These are phyloP conservation scores for Oryza meyeriana DNA, from an alignment of 176 grass and related monocot species.

Conservation along the genomic window DNA sequence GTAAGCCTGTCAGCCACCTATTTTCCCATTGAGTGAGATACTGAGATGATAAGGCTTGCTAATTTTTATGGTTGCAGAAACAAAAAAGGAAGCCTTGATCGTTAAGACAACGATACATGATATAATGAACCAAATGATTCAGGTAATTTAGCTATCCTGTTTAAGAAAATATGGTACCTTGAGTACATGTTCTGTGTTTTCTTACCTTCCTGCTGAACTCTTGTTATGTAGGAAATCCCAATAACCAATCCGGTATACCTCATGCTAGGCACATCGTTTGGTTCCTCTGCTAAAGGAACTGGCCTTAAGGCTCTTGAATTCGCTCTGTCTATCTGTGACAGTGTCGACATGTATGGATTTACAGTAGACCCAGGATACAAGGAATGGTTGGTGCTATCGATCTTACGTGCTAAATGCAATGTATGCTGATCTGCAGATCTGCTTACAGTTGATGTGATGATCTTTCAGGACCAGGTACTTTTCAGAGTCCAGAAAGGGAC, in stretches of 20 bases:
- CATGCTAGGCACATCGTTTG: conserved; percentile 92
- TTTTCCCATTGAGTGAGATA: conserved; percentile 26
- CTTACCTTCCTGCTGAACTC: conserved; percentile 16
- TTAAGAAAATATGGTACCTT: not conserved
- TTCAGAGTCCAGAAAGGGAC: conserved; percentile 86
- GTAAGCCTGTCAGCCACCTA: conserved; percentile 30
- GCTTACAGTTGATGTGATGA: conserved; percentile 19
- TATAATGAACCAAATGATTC: conserved; percentile 95
- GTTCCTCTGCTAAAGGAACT: conserved; percentile 98
- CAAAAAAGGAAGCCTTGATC: conserved; percentile 72
- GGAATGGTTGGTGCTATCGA: conserved; percentile 60
- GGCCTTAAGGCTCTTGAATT: conserved; percentile 97
- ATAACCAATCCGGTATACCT: conserved; percentile 87
- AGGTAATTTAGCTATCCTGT: conserved; percentile 41
- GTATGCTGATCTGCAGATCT: not conserved
- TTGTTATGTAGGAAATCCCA: conserved; percentile 70
- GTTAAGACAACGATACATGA: conserved; percentile 99
- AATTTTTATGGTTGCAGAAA: conserved; percentile 62
- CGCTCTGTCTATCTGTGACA: conserved; percentile 83
- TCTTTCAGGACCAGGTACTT: conserved; percentile 95
- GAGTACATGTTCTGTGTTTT: conserved; percentile 18
- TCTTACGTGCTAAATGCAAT: not conserved
- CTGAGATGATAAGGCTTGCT: not conserved
- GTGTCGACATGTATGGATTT: conserved; percentile 97
- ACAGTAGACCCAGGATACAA: conserved; percentile 99